A percentile compares a stretch with the other conserved stretches of the same genome.
These are phyloP conservation scores for Vanrija sp. DNA, from an alignment of 1,284 basidiomycete species.

Conservation along the genomic window DNA sequence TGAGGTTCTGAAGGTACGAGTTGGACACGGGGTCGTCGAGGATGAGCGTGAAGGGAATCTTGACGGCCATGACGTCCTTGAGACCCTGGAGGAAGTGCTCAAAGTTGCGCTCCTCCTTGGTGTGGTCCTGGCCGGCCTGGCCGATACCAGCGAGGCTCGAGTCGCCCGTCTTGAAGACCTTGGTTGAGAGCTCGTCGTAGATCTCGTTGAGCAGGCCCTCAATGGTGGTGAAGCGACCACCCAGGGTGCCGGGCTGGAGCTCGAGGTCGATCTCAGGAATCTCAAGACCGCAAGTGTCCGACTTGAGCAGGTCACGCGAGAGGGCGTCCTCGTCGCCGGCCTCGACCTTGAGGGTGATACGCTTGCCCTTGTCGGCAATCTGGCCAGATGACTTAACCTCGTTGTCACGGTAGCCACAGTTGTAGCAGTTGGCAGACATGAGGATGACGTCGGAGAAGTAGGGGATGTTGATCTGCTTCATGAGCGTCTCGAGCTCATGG, in stretches of 20 bases:
- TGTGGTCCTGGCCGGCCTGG: constrained; percentile 27
- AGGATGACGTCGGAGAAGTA: constrained; percentile 99
- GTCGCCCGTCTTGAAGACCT: constrained; percentile 65
- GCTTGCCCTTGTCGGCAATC: constrained; percentile 79
- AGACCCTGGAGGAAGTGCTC: constrained; percentile 73
- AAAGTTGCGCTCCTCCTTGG: constrained; percentile 59
- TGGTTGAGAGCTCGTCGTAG: constrained; percentile 90
- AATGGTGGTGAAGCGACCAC: constrained; percentile 96
- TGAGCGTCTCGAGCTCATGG: constrained; percentile 75
- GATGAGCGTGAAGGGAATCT: constrained; percentile 81
- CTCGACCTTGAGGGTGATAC: constrained; percentile 83
- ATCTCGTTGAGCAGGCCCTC: constrained; percentile 94
- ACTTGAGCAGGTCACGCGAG: constrained; percentile 92
- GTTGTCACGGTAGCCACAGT: constrained; percentile 94
- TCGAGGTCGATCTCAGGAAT: constrained; percentile 96
- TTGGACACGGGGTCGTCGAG: constrained; percentile 94
- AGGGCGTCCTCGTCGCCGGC: constrained; percentile 77
- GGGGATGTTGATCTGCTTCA: constrained; percentile 96
- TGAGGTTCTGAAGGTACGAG: constrained; percentile 93
- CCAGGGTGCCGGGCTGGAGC: constrained; percentile 88
- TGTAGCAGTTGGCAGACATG: constrained; percentile 97
- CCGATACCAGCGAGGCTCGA: constrained; percentile 37
- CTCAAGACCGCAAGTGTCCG: constrained; percentile 81
- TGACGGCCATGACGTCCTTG: constrained; percentile 72
- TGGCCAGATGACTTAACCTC: constrained; percentile 94